phyloP scores from a whole-genome alignment of 495 filamentous ascomycete genomes.

The Hypoxylon perforatum region DNA sequence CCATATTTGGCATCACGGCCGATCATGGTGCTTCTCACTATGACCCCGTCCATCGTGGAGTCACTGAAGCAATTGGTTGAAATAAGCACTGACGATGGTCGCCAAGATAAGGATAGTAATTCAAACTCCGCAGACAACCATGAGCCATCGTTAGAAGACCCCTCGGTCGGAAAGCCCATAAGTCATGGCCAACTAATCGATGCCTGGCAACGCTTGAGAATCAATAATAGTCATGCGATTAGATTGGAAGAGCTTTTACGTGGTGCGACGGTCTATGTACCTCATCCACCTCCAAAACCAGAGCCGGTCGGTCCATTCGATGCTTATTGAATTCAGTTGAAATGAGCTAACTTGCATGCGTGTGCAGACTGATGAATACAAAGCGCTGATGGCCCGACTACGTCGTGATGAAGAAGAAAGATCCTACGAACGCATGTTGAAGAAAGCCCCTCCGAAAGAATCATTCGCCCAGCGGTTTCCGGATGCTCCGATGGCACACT shows the following conservation, averaged over 20 bases:
- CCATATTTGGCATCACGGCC: constrained; percentile 22
- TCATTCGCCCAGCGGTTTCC: constrained; percentile 70
- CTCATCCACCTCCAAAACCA: constrained; percentile 79
- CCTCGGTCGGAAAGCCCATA: constrained; percentile 73
- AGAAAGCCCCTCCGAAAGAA: constrained; percentile 64
- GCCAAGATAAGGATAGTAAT: constrained; percentile 5
- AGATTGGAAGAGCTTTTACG: constrained; percentile 73
- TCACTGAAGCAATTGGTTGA: constrained; percentile 62
- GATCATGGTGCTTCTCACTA: constrained; percentile 81
- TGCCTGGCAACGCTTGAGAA: constrained; percentile 67
- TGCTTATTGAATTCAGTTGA: neutral
- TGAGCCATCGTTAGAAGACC: constrained; percentile 59
- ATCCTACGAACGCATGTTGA: constrained; percentile 80
- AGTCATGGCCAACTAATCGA: constrained; percentile 82
- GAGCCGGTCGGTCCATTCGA: constrained; percentile 72
- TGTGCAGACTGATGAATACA: constrained; percentile 85
- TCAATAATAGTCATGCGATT: constrained; percentile 44
- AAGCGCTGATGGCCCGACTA: constrained; percentile 86
- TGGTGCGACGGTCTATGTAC: constrained; percentile 77
- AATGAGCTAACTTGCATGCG: constrained; percentile 32
- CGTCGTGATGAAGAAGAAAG: constrained; percentile 81
- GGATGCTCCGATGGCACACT: constrained; percentile 55
- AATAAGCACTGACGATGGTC: neutral
- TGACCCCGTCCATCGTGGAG: constrained; percentile 75
- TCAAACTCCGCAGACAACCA: constrained; percentile 21